Base-by-base conservation (phyloP, 805 yeast genomes). In the Ogataea allantospora region DNA sequence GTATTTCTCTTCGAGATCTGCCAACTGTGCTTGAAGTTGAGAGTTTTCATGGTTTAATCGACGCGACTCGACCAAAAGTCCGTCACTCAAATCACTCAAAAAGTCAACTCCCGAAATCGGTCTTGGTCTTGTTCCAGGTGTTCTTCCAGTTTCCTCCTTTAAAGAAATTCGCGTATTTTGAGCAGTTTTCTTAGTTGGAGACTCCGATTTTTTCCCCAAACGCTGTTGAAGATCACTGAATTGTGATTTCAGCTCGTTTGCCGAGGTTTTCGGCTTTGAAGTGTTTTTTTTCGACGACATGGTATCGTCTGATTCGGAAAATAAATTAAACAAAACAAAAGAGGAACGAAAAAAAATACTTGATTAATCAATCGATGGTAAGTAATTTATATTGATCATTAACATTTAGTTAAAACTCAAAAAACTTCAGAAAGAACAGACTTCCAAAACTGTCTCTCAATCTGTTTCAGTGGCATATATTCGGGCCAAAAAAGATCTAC, bases 61-160 rank as follows among this genome's bases (percentile, higher is more conserved):
- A 48, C 89, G 73, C 51, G 88, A 83, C 57, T 85, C 88, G 29
- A 73, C 64, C 12, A 84, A 67, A 45, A 84, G 63, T 40, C 81
- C 82, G 50, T 84, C 91, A 61, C 87, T 80, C 39, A 84, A 60
- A 4, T 84, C 87, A 41, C 83, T 83, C 11, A 83, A 78, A 54
- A 83, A 83, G 53, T 78, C 77, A 66, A 82, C 77, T 43, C 83
- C 85, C 47, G 77, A 77, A 14, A 78, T 77, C n/a, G 51, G 42
- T 28, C 41, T 31, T n/a, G n/a, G n/a, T n/a, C n/a, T n/a, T n/a
- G n/a, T n/a, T n/a, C n/a, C n/a, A n/a, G n/a, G n/a, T n/a, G n/a
- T n/a, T n/a, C n/a, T n/a, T n/a, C n/a, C n/a, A n/a, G n/a, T n/a
- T n/a, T n/a, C n/a, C n/a, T n/a, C n/a, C n/a, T n/a, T n/a, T n/a